Evolutionary conservation across 495 filamentous ascomycete species (phyloP), one percentile per base, ranked within the genome.

Genomic region (Ascodesmis nigricans): DNA sequence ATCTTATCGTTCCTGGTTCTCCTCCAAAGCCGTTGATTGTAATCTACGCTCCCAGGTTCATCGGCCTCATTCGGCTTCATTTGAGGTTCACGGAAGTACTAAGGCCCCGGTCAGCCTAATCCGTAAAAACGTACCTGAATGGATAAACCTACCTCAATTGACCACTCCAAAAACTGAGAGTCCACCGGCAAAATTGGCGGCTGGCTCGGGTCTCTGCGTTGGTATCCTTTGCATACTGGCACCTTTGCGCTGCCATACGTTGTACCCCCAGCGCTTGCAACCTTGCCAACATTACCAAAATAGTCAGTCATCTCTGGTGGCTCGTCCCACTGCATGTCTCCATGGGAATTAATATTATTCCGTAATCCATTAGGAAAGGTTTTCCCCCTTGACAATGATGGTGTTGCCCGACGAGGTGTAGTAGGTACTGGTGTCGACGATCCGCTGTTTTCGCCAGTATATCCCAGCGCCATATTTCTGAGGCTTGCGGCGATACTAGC

Each of bases 41-140:
- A 95, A 47, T 95, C 82, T n/a, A 78, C 71, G 43, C 79, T 91
- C 8, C 87, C 87, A 14, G 87, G 87, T 54, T 99, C 87, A 40
- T 99, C 87, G 17, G 82, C 76, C 45, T 99, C 87, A 33, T 74
- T 78, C 9, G 78, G 73, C 49, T 84, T 87, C 87, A 99, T 99
- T 55, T 99, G 87, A 26, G 90, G 90, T 55, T 99, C 82, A 27
- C 87, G 78, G 66, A 93, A 99, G 53, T 99, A 95, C 59, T 71
- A 44, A 20, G 39, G 7, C 45, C n/a, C 22, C 9, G 18, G 48
- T 64, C 16, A 65, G 57, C 49, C 13, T 1, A 1, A 21, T 28
- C 6, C 21, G 13, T 7, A 22, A 34, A 5, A 51, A 41, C 30
- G n/a, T n/a, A 1, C 24, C 7, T 3, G n/a, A 4, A 10, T 20